A percentile compares a stretch with the other conserved stretches of the same genome.
phyloP scores from a whole-genome alignment of 495 filamentous ascomycete genomes.

The Pseudevernia furfuracea region DNA sequence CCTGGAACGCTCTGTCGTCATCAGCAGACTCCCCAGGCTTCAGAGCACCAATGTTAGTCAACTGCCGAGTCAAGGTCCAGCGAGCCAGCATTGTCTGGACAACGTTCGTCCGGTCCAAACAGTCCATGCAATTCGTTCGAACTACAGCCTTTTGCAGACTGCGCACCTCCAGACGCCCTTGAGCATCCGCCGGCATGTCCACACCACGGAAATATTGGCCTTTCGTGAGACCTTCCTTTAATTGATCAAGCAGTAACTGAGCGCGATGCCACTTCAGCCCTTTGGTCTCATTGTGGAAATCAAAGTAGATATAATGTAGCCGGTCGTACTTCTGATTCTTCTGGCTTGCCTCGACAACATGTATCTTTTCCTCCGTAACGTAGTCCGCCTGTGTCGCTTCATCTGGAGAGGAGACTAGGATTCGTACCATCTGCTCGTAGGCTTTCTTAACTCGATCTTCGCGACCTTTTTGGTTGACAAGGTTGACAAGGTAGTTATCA shows the following conservation, averaged over 20 bases:
- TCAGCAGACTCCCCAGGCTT: conserved; percentile 58
- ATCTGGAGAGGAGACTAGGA: conserved; percentile 58
- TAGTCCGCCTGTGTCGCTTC: conserved; percentile 53
- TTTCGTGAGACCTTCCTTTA: conserved; percentile 59
- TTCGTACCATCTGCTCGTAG: conserved; percentile 79
- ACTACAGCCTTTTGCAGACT: conserved; percentile 77
- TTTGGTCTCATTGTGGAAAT: conserved; percentile 96
- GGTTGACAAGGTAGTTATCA: conserved; percentile 92
- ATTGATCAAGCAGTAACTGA: conserved; percentile 71
- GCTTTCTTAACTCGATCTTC: conserved; percentile 81
- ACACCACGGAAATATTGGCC: conserved; percentile 91
- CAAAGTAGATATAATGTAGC: conserved; percentile 93
- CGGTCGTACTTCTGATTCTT: conserved; percentile 61
- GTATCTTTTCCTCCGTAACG: conserved; percentile 69
- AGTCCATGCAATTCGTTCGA: conserved; percentile 98
- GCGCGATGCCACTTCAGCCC: conserved; percentile 89
- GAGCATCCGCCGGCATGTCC: conserved; percentile 63
- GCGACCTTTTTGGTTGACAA: conserved; percentile 90
- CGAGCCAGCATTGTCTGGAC: conserved; percentile 92
- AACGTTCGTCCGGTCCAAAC: conserved; percentile 94
- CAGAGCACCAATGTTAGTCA: conserved; percentile 73
- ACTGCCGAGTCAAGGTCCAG: conserved; percentile 76
- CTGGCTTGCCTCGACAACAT: conserved; percentile 57
- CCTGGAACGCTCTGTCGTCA: conserved; percentile 70
- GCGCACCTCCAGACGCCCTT: conserved; percentile 65